A percentile compares a stretch with the other conserved stretches of the same genome.
phyloP scores from a whole-genome alignment of 2,329 filamentous ascomycete species.

The Alternaria arborescens region DNA sequence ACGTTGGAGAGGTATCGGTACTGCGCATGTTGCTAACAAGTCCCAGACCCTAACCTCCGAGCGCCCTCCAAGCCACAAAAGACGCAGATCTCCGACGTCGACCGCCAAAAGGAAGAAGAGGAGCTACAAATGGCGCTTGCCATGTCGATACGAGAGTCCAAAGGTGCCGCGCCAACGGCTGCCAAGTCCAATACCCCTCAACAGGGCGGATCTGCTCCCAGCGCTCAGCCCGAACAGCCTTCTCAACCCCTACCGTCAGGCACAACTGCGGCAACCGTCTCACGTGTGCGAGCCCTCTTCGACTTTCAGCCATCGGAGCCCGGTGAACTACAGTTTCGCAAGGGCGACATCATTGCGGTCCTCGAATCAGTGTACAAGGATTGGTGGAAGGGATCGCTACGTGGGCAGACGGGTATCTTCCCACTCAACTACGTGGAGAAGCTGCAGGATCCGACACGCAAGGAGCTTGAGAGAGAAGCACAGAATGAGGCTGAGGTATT shows the following conservation, averaged over 20 bases:
- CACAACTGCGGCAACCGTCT: constrained; percentile 95
- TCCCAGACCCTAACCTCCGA: constrained; percentile 84
- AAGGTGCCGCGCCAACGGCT: constrained; percentile 51
- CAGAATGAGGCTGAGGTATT: constrained; percentile 90
- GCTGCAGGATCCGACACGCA: constrained; percentile 88
- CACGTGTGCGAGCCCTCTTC: constrained; percentile 88
- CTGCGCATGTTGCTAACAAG: constrained; percentile 19
- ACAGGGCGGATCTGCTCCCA: constrained; percentile 37
- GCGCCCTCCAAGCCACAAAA: constrained; percentile 93
- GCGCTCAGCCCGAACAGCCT: constrained; percentile 51
- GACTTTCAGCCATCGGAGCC: constrained; percentile 95
- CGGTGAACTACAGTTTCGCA: constrained; percentile 93
- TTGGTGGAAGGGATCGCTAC: constrained; percentile 97
- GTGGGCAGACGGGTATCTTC: constrained; percentile 96
- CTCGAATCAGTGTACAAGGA: constrained; percentile 98
- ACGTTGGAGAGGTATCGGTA: constrained; percentile 6
- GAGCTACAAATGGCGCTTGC: constrained; percentile 96
- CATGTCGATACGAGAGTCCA: constrained; percentile 89
- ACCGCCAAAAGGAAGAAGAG: constrained; percentile 95
- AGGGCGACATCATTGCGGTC: constrained; percentile 96
- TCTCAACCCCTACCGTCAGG: constrained; percentile 74
- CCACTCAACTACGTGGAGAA: constrained; percentile 99
- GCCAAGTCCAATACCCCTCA: constrained; percentile 54
- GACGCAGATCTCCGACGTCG: constrained; percentile 85
- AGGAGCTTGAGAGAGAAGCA: constrained; percentile 93